phyloP scores from a whole-genome alignment of 768 basidiomycete species.

The Peribolospora baueri region DNA sequence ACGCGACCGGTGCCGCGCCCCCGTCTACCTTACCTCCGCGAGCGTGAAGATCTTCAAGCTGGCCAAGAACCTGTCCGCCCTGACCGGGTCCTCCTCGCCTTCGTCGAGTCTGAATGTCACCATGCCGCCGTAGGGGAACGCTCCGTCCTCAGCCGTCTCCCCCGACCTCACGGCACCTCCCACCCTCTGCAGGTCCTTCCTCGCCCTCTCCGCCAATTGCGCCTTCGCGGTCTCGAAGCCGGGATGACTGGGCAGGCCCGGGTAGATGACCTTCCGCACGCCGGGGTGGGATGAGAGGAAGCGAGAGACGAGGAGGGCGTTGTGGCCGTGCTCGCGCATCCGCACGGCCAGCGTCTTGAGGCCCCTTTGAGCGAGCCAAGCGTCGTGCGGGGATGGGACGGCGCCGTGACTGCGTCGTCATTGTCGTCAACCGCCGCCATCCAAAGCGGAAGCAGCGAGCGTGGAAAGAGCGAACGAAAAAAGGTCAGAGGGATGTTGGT shows the following conservation, averaged over 20 bases:
- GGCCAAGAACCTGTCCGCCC: conserved; percentile 30
- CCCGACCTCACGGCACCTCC: conserved; percentile 12
- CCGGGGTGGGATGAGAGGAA: conserved; percentile 23
- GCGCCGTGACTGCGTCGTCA: conserved; percentile 15
- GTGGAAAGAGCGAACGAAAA: not conserved
- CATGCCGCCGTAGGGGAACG: conserved; percentile 81
- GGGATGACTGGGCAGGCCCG: conserved; percentile 45
- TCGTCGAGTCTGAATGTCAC: conserved; percentile 37
- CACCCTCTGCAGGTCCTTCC: conserved; percentile 15
- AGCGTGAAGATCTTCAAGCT: conserved; percentile 44
- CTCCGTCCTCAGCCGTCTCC: conserved; percentile 17
- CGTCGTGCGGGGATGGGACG: conserved; percentile 45
- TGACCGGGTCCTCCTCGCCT: conserved; percentile 28
- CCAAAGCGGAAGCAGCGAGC: not conserved
- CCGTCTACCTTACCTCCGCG: conserved; percentile 30
- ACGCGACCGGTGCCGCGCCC: too few species aligned
- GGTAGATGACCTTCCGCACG: conserved; percentile 68
- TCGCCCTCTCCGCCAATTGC: conserved; percentile 30
- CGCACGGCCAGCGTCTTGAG: conserved; percentile 75
- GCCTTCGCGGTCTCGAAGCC: conserved; percentile 39
- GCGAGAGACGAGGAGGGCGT: conserved; percentile 50
- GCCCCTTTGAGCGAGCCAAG: conserved; percentile 70
- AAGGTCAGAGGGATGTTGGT: not conserved
- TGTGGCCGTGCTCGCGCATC: conserved; percentile 62
- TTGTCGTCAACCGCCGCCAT: not conserved